These are phyloP conservation scores for Fusarium sacchari DNA, from an alignment of 2,329 filamentous ascomycete species.

Conservation along the genomic window DNA sequence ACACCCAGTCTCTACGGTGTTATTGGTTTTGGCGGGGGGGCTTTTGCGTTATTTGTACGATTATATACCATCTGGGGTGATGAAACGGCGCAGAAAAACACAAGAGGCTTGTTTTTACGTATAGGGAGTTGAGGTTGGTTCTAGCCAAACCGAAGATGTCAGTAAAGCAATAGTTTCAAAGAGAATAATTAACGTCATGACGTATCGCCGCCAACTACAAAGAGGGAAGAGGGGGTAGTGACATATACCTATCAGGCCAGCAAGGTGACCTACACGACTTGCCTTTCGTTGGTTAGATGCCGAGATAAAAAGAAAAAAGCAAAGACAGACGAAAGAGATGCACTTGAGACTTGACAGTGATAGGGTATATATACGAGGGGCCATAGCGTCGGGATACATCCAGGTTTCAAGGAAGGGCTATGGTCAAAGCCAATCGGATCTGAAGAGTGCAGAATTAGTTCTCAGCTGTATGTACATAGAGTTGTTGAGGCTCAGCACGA, in stretches of 20 bases:
- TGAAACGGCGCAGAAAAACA: constrained; percentile 35
- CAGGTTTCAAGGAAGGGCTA: neutral
- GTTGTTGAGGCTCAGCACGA: constrained; percentile 20
- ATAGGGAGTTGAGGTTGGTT: constrained; percentile 20
- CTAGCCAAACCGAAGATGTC: constrained; percentile 12
- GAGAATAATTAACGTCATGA: neutral
- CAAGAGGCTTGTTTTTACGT: constrained; percentile 20
- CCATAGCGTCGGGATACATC: neutral
- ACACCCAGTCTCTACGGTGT: constrained; percentile 4
- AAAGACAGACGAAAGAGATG: neutral
- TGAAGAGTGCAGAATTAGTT: neutral
- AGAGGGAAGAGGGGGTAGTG: neutral
- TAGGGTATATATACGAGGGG: neutral
- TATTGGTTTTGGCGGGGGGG: constrained; percentile 13
- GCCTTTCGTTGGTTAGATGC: neutral
- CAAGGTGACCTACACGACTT: neutral
- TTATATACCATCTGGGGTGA: constrained; percentile 37
- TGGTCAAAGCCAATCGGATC: neutral
- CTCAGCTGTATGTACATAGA: neutral
- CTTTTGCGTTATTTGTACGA: constrained; percentile 29
- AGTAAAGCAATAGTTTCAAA: constrained; percentile 11
- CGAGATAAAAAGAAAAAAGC: neutral
- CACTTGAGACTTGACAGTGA: neutral
- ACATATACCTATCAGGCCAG: neutral
- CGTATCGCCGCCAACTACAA: neutral